phyloP scores from a whole-genome alignment of 1,284 basidiomycete species.

The Trametes polyzona region DNA sequence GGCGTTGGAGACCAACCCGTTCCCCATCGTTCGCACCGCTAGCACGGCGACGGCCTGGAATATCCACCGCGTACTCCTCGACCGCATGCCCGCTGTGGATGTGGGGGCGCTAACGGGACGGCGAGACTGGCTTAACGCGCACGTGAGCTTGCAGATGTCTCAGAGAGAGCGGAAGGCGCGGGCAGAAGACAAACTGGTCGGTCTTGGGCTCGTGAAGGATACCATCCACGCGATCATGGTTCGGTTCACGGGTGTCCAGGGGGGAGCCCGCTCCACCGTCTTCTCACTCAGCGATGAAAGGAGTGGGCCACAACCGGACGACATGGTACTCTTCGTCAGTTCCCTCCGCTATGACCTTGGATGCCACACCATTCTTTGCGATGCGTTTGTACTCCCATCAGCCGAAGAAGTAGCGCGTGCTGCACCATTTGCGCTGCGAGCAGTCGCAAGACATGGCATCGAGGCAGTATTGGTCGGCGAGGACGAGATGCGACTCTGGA shows the following conservation, averaged over 20 bases:
- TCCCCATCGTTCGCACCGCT: constrained; percentile 34
- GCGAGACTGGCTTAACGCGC: constrained; percentile 38
- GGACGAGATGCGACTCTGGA: constrained; percentile 47
- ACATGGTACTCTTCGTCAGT: constrained; percentile 45
- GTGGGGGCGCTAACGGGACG: constrained; percentile 1
- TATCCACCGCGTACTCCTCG: constrained; percentile 46
- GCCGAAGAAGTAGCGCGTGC: constrained; percentile 34
- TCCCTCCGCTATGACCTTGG: constrained; percentile 49
- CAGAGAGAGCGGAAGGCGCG: constrained; percentile 31
- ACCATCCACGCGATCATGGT: constrained; percentile 39
- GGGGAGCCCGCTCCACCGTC: constrained; percentile 18
- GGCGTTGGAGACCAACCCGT: constrained; percentile 36
- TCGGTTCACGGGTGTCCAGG: constrained; percentile 29
- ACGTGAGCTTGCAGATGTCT: constrained; percentile 39
- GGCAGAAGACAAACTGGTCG: constrained; percentile 20
- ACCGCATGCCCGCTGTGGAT: constrained; percentile 40
- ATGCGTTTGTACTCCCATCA: constrained; percentile 43
- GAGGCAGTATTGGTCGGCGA: constrained; percentile 21
- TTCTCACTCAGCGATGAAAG: constrained; percentile 38
- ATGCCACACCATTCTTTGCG: constrained; percentile 48
- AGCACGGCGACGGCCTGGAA: constrained; percentile 38
- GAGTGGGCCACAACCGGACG: not conserved
- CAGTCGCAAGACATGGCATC: constrained; percentile 13
- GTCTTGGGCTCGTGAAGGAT: constrained; percentile 38
- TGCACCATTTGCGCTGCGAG: constrained; percentile 17